Base-by-base conservation (phyloP, 2,329 filamentous ascomycete genomes). In the Aspergillus brunneoviolaceus region DNA sequence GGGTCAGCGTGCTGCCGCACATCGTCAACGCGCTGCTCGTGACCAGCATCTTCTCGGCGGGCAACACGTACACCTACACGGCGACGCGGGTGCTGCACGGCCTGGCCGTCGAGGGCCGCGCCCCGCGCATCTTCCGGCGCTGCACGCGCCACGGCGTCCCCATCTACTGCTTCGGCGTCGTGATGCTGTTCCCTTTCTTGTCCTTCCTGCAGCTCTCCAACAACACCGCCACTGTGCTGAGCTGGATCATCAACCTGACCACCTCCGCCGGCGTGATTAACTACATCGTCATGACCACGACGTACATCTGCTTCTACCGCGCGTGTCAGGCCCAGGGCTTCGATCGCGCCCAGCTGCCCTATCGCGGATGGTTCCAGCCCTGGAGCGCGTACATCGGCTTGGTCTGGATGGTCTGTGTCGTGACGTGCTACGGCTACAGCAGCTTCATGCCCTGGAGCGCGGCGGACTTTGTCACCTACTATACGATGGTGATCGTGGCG, bases 21-120 rank as follows among this genome's bases (percentile, higher is more conserved):
- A 85, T 91, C 33, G 85, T 91, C 72, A 91, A 91, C 67, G 87
- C 87, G 6, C 81, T 90, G 69, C 82, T 92, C 35, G 76, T 91
- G 29, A 87, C 86, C 0, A 85, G 87, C 0, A 86, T 87, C 11
- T 85, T 86, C 65, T 88, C 85, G 5, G 87, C 87, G 0, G 87
- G 87, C 1, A 89, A 89, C 73, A 86, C 84, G 5, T 85, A 85
- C 68, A 80, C 82, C 51, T 90, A 89, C 71, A 88, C 85, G 67
- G 87, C 86, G 0, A 87, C 85, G 2, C 82, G 88, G 23, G 87
- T 85, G 12, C 79, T 90, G 0, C 89, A 87, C 62, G 87, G 87
- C 1, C 75, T 90, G 0, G 86, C 87, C 0, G 81, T 88, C 25
- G 87, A 89, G 69, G 84, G 85, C 19, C 86, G 88, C 66, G 88